Evolutionary conservation across 2,329 filamentous ascomycete species (phyloP).

Genomic region (Penicillium janthinellum): DNA sequence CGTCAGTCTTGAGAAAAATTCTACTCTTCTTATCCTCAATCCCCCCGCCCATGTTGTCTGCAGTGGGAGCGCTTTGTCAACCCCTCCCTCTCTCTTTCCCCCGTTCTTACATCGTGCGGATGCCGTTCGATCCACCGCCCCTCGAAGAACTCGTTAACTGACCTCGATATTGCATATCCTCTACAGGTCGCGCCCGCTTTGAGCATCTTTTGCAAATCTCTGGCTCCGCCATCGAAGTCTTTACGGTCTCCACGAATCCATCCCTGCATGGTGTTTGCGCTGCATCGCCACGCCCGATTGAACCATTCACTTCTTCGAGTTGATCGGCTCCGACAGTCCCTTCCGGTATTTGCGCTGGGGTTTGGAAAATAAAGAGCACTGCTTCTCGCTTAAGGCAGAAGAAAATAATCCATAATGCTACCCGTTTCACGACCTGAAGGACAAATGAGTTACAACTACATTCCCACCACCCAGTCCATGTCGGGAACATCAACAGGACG

Average conservation of each 20-base stretch:
- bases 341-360: conserved; percentile 12
- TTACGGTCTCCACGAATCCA: not conserved
- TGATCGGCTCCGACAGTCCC: conserved; percentile 9
- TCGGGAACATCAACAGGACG: conserved; percentile 79
- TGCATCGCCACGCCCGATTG: conserved; percentile 23
- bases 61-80: conserved; percentile 18
- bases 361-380: conserved; percentile 10
- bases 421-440: conserved; percentile 75
- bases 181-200: not conserved
- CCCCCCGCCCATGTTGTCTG: not conserved
- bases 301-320: conserved; percentile 15
- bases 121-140: conserved; percentile 6
- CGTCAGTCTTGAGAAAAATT: not conserved
- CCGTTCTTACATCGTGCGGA: conserved; percentile 8
- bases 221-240: not conserved
- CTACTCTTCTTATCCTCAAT: not conserved
- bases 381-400: conserved; percentile 25
- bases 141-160: conserved; percentile 10
- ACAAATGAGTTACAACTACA: conserved; percentile 81
- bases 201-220: not conserved
- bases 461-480: conserved; percentile 67
- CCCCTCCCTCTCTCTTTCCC: conserved; percentile 17
- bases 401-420: conserved; percentile 86
- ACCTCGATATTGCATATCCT: conserved; percentile 7
- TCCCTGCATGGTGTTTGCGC: conserved; percentile 29